These are phyloP conservation scores for Globisporangium acanthophoron DNA, from an alignment of 352 stramenopile genomes.

Conservation along the genomic window DNA sequence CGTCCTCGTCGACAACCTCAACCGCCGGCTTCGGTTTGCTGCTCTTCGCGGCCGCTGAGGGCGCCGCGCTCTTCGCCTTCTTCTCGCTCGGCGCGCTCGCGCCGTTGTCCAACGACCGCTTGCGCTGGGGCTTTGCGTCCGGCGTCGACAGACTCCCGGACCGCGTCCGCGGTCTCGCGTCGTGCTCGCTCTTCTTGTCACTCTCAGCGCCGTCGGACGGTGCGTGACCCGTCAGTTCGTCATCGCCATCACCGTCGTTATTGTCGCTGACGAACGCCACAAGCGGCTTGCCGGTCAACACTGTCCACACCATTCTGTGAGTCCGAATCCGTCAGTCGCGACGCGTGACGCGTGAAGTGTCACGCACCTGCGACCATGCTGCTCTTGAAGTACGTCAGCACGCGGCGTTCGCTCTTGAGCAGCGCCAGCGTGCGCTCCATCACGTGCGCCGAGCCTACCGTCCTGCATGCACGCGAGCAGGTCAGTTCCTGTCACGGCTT, in stretches of 20 bases:
- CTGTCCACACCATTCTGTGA: neutral
- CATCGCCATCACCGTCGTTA: neutral
- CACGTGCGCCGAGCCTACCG: slow-evolving; percentile 36
- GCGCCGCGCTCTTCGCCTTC: slow-evolving; percentile 7
- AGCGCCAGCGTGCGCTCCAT: slow-evolving; percentile 42
- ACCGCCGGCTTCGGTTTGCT: slow-evolving; percentile 5
- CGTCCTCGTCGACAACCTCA: slow-evolving; percentile 6
- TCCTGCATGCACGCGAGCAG: slow-evolving; percentile 14
- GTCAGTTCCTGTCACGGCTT: neutral
- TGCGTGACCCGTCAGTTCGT: neutral
- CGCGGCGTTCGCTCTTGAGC: slow-evolving; percentile 33
- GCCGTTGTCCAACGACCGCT: slow-evolving; percentile 27
- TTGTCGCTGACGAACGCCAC: slow-evolving; percentile 1
- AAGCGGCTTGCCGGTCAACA: slow-evolving; percentile 7
- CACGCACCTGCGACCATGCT: slow-evolving; percentile 44
- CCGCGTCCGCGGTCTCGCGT: neutral
- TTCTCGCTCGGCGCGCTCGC: slow-evolving; percentile 3
- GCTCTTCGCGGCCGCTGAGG: neutral
- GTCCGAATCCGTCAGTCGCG: neutral
- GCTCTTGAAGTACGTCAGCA: slow-evolving; percentile 57
- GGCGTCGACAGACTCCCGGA: slow-evolving; percentile 25
- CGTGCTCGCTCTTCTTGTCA: neutral
- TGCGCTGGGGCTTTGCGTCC: slow-evolving; percentile 25
- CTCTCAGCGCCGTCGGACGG: neutral
- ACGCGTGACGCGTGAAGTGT: neutral